Percentiles rank a stretch among this genome's conserved stretches.
Conservation (phyloP, 2,329 filamentous ascomycete genomes). For the Fusarium robinianum region DNA sequence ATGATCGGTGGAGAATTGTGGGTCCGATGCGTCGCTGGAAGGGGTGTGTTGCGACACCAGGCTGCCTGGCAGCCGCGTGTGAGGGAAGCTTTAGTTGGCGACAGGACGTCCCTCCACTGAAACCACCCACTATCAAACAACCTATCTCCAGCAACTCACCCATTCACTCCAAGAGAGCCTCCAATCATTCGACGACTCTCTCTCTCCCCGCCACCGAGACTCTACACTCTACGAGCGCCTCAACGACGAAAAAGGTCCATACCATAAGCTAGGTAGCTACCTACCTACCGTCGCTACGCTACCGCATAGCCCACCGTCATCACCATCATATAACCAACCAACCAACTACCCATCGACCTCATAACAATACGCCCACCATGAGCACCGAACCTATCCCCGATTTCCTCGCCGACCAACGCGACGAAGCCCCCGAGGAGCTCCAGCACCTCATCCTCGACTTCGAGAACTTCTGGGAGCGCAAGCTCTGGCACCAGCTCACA, state of each 20-base stretch:
- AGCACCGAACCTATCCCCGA: slow-evolving; percentile 86
- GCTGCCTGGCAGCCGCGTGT: slow-evolving; percentile 48
- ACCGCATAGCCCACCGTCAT: slow-evolving; percentile 20
- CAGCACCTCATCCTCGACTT: slow-evolving; percentile 89
- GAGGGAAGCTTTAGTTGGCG: no score
- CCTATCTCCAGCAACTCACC: no score
- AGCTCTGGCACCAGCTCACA: slow-evolving; percentile 98
- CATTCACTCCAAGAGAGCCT: no score
- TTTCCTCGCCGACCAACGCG: slow-evolving; percentile 89
- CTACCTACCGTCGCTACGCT: slow-evolving; percentile 29
- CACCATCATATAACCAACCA: slow-evolving; percentile 14
- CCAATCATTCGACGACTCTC: no score
- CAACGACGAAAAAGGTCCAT: no score
- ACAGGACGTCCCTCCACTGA: slow-evolving; percentile 1
- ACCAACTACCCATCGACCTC: slow-evolving; percentile 6
- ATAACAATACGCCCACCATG: slow-evolving; percentile 62
- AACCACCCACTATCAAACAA: neutral
- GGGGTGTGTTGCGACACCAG: slow-evolving; percentile 45
- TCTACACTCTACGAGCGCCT: no score
- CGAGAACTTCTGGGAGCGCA: slow-evolving; percentile 97
- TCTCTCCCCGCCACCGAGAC: no score
- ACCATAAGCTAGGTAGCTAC: slow-evolving; percentile 28
- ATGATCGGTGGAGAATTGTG: neutral
- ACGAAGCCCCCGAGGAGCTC: slow-evolving; percentile 83
- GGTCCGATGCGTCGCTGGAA: slow-evolving; percentile 33